These are phyloP conservation scores for Penicillium parvum DNA, from an alignment of 495 filamentous ascomycete genomes.

Conservation along the genomic window DNA sequence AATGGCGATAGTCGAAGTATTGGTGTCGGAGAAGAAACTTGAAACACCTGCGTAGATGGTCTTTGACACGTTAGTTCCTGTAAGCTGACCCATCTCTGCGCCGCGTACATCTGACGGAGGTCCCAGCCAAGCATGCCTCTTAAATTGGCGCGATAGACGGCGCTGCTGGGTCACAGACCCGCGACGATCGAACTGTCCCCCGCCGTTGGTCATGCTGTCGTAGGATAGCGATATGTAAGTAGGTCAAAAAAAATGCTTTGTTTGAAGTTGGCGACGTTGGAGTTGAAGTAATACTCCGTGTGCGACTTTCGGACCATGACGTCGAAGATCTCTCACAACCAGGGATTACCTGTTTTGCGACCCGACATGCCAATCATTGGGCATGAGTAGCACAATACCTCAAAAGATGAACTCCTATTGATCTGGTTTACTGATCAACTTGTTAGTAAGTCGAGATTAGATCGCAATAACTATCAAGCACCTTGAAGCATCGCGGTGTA, in stretches of 20 bases:
- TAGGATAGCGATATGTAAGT: neutral
- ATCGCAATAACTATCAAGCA: neutral
- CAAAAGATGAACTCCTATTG: too few species aligned
- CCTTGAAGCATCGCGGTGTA: neutral
- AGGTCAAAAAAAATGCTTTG: neutral
- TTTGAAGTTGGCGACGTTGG: neutral
- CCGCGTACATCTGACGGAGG: conserved; percentile 20
- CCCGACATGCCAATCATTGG: too few species aligned
- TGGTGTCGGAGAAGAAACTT: conserved; percentile 43
- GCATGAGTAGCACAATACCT: too few species aligned
- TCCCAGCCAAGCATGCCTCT: conserved; percentile 21
- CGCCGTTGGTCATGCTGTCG: conserved; percentile 8
- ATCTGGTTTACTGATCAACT: neutral
- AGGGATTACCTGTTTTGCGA: conserved; percentile 1
- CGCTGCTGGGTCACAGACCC: conserved; percentile 31
- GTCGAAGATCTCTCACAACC: conserved; percentile 8
- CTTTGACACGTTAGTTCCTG: conserved; percentile 30
- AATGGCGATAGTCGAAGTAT: conserved; percentile 54
- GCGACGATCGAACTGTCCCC: conserved; percentile 26
- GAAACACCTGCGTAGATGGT: conserved; percentile 63
- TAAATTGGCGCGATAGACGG: conserved; percentile 23
- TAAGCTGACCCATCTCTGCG: neutral
- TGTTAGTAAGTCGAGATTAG: too few species aligned
- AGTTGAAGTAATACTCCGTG: too few species aligned
- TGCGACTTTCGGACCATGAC: conserved; percentile 10